These are phyloP conservation scores for Globisporangium recalcitrans DNA, from an alignment of 352 stramenopile genomes.

Conservation along the genomic window DNA sequence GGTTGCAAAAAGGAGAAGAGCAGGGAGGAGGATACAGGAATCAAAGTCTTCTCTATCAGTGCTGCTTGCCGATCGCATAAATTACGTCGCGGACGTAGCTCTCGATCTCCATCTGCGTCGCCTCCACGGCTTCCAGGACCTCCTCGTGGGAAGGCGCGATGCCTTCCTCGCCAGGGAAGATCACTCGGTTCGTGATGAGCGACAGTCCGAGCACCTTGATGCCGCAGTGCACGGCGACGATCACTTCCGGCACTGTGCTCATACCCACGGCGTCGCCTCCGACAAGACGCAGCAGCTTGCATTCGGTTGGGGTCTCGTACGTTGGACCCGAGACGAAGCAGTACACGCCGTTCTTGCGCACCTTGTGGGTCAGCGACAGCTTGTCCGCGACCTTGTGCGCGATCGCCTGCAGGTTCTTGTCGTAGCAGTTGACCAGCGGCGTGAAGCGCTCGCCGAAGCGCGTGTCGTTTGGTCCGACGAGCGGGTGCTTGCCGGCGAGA, in stretches of 20 bases:
- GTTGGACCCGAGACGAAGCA: constrained; percentile 96
- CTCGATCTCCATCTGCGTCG: constrained; percentile 58
- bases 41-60: constrained; percentile 14
- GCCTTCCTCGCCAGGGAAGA: constrained; percentile 79
- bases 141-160: constrained; percentile 89
- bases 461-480: constrained; percentile 94
- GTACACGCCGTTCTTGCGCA: constrained; percentile 89
- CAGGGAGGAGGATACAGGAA: background rate
- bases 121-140: constrained; percentile 87
- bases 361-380: constrained; percentile 74
- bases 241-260: constrained; percentile 94
- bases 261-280: constrained; percentile 94
- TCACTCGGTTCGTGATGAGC: constrained; percentile 94
- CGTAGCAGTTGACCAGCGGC: constrained; percentile 93
- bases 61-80: constrained; percentile 35
- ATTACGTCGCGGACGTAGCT: constrained; percentile 46
- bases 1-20: background rate
- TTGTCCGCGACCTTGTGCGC: constrained; percentile 75
- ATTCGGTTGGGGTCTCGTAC: constrained; percentile 96
- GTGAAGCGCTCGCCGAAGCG: constrained; percentile 94
- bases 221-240: constrained; percentile 93
- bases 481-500: constrained; percentile 89
- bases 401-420: constrained; percentile 82
- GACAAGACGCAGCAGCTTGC: constrained; percentile 88
- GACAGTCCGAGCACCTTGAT: constrained; percentile 94